Base-by-base conservation (phyloP, 768 basidiomycete genomes). In the Cystofilobasidium bisporidii region DNA sequence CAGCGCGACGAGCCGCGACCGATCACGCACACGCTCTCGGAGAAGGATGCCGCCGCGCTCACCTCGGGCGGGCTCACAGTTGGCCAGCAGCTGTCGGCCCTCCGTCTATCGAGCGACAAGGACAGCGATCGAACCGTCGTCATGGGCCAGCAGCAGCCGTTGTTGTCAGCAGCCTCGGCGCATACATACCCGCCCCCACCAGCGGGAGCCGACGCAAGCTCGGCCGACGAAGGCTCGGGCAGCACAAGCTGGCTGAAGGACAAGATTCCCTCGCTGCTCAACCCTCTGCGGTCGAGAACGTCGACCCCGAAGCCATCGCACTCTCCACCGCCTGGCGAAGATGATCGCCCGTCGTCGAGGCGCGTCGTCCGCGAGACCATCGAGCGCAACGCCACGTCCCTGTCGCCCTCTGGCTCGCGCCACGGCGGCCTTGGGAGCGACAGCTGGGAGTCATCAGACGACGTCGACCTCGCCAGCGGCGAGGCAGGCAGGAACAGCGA, bases 361-460 rank as follows among this genome's bases (percentile, higher is more conserved):
- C 53, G 53, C 10, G 22, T 47, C n/a, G 41, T 61, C n/a, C 36
- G 60, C 26, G 60, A 61, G 60, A 45, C 41, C n/a, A 32, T 61
- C 26, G 60, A 47, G 20, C 53, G 53, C 53, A 56, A 56, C 53
- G 15, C 59, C 36, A 41, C 50, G 11, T 24, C 50, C 50, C 3
- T 53, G 50, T 24, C 50, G 50, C 50, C 50, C n/a, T 28, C 24
- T 12, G 50, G 5, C 50, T 53, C 50, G 9, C 50, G 50, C 10
- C 9, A 53, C 50, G 50, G 24, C 20, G 20, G 50, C 20, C n/a
- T 53, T 9, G 50, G 50, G 5, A 5, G 50, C 22, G 50, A 24
- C 18, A 30, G 24, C 28, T 24, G n/a, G n/a, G 50, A 24, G 36
- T 57, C 24, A 6, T 15, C 3, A 36, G 41, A 12, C 2, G 41